A percentile compares a stretch with the other conserved stretches of the same genome.
Conservation (phyloP, 352 stramenopile genomes). For the Phytopythium helicoides region DNA sequence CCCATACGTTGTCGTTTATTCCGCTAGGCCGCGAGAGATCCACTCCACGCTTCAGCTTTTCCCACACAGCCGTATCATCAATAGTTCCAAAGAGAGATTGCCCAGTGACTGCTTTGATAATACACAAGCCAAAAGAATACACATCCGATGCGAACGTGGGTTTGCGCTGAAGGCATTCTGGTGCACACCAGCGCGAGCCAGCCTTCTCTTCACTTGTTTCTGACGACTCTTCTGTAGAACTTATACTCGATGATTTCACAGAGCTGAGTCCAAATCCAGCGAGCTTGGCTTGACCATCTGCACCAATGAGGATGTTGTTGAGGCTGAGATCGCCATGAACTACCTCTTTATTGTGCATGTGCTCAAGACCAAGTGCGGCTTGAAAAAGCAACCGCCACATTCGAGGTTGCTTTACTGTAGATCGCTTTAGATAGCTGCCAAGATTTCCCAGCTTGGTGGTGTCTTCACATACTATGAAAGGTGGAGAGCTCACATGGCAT, state of each 20-base stretch:
- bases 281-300: too few relatives aligned
- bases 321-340: too few relatives aligned
- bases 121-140: too few relatives aligned
- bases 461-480: slow-evolving; percentile 27
- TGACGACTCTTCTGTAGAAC: too few relatives aligned
- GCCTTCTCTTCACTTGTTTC: slow-evolving; percentile 1
- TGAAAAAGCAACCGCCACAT: slow-evolving; percentile 22
- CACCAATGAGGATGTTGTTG: too few relatives aligned
- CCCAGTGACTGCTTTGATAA: slow-evolving; percentile 15
- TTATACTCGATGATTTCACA: neutral
- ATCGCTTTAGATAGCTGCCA: slow-evolving; percentile 6
- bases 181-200: slow-evolving; percentile 21
- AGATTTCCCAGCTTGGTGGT: slow-evolving; percentile 16
- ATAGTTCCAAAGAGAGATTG: slow-evolving; percentile 19
- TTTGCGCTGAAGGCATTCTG: slow-evolving; percentile 19
- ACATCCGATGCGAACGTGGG: too few relatives aligned
- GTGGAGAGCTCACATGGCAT: slow-evolving; percentile 13
- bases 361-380: slow-evolving; percentile 32
- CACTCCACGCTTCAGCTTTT: slow-evolving; percentile 6
- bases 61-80: slow-evolving; percentile 8
- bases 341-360: too few relatives aligned
- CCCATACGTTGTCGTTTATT: too few relatives aligned
- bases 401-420: neutral
- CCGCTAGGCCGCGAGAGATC: too few relatives aligned
- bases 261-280: slow-evolving; percentile 15